Evolutionary conservation across 1,284 basidiomycete species (phyloP).

Genomic region (Athelia psychrophila): DNA sequence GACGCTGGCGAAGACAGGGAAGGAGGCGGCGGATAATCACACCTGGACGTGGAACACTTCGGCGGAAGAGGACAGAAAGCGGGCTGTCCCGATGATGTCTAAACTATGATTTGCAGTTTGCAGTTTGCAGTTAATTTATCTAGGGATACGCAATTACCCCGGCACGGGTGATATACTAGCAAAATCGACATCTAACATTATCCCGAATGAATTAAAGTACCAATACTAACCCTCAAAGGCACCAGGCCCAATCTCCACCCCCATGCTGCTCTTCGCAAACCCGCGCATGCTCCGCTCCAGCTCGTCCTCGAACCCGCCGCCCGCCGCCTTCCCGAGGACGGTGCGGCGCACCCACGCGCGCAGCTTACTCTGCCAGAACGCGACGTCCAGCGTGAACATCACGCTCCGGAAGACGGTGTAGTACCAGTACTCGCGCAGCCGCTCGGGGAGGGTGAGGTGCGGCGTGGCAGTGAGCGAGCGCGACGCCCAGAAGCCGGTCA

Average conservation of each 20-base stretch:
- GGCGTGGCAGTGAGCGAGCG: slow-evolving; percentile 44
- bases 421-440: slow-evolving; percentile 45
- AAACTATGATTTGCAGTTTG: no score
- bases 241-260: slow-evolving; percentile 46
- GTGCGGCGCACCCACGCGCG: slow-evolving; percentile 40
- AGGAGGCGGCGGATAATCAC: no score
- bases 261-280: slow-evolving; percentile 57
- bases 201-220: no score
- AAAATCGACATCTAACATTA: no score
- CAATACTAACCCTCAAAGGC: slow-evolving; percentile 44
- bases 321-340: slow-evolving; percentile 22
- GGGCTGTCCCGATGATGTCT: no score
- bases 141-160: no score
- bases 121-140: no score
- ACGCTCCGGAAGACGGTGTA: slow-evolving; percentile 52
- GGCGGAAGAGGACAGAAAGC: no score
- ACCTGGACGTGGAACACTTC: no score
- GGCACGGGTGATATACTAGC: no score
- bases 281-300: slow-evolving; percentile 57
- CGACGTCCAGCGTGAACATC: slow-evolving; percentile 54
- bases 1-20: no score
- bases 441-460: slow-evolving; percentile 35
- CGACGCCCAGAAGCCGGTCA: slow-evolving; percentile 74
- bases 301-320: slow-evolving; percentile 59
- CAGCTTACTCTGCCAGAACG: slow-evolving; percentile 53